Base-by-base conservation (phyloP, 2,329 filamentous ascomycete species). In the Mycogone perniciosa region DNA sequence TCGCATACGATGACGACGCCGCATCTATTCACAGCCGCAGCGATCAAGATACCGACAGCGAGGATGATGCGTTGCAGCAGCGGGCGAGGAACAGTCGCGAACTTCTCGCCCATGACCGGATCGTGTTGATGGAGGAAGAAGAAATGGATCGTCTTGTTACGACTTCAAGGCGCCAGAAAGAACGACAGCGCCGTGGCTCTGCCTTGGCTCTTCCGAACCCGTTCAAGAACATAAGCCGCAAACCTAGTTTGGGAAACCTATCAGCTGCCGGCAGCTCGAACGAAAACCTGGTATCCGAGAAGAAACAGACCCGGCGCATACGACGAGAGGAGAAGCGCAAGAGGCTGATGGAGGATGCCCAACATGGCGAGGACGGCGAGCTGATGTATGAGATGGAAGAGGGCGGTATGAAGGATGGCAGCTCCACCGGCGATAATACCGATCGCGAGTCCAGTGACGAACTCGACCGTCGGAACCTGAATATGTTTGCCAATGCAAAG, bases 371-470 rank as follows among this genome's bases (percentile, higher is more conserved):
- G 63, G 82, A 88, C 57, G 84, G 85, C 35, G 81, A 84, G 66
- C 73, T 95, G 61, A 88, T 95, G 84, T 91, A 89, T 66, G 88
- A 93, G 70, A 89, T 92, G 86, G 91, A 96, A 67, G 86, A 90
- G 64, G 89, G 89, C 1, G 80, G 76, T 2, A 78, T 86, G 62
- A 82, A 77, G 54, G 82, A 85, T 44, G 84, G 85, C 48, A 87
- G 79, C 63, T 75, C 73, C 5, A 83, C 81, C 0, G 81, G 80
- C 34, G 76, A 79, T 0, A 84, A 79, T 66, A 82, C 77, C 73
- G 71, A 85, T 60, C 71, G 81, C 56, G 73, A 84, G 56, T 71
- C 79, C 65, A 75, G 84, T 72, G 72, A 79, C 60, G 71, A 84
- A 65, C 61, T 81, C 64, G 71, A 83, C 67, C 66, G 82, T 62